Evolutionary conservation across 2,329 filamentous ascomycete species (phyloP).

Genomic region (Ceratocystis papillata): DNA sequence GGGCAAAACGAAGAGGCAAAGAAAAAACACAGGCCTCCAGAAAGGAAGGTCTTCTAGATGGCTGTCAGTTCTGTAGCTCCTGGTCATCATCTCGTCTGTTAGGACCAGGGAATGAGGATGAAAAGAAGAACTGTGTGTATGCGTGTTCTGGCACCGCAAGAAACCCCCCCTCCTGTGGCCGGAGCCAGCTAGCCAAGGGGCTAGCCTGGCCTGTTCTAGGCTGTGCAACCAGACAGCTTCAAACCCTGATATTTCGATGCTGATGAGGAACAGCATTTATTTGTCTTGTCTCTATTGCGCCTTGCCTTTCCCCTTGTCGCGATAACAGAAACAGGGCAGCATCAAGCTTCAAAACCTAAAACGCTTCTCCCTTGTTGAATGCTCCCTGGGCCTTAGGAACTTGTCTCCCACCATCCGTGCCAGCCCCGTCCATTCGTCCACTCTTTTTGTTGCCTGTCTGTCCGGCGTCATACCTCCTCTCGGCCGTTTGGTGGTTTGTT

Average conservation of each 20-base stretch:
- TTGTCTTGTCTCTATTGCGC: neutral
- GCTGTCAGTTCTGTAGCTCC: conserved; percentile 5
- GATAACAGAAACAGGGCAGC: neutral
- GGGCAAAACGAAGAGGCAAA: neutral
- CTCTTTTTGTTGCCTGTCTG: neutral
- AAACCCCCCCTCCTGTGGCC: neutral
- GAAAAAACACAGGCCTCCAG: neutral
- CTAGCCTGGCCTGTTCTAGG: neutral
- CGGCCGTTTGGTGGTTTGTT: neutral
- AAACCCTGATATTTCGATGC: neutral
- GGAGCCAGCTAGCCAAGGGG: neutral
- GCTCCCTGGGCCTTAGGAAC: neutral
- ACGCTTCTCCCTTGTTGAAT: neutral
- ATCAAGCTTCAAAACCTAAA: neutral
- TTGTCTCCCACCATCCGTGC: neutral
- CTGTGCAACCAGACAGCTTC: neutral
- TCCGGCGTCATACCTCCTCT: neutral
- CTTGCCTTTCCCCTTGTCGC: neutral
- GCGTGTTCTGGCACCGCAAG: neutral
- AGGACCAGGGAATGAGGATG: neutral
- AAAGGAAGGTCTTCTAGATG: conserved; percentile 11
- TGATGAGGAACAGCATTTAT: neutral
- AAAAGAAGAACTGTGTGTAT: neutral
- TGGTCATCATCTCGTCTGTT: neutral
- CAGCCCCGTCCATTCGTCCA: neutral